These are phyloP conservation scores for Arthroderma uncinatum DNA, from an alignment of 2,329 filamentous ascomycete genomes.

Conservation along the genomic window DNA sequence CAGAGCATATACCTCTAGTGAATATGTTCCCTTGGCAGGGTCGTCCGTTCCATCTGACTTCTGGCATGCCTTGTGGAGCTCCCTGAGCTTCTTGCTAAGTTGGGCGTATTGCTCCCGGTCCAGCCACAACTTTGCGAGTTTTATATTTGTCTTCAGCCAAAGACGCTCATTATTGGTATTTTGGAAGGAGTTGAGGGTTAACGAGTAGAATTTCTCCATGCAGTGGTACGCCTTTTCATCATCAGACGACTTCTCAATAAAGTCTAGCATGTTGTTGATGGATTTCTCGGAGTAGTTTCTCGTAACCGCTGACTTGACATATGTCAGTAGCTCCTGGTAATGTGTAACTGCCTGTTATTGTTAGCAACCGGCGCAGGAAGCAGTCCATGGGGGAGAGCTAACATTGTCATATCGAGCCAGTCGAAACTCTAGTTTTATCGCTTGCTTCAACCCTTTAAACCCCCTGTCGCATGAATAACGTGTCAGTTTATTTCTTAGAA, in stretches of 20 bases:
- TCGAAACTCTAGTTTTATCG: conserved; percentile 87
- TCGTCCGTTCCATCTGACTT: conserved; percentile 69
- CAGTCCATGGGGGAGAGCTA: conserved; percentile 8
- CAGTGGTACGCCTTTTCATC: conserved; percentile 60
- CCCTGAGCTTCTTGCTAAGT: conserved; percentile 70
- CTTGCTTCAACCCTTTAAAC: conserved; percentile 95
- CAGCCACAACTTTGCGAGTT: conserved; percentile 80
- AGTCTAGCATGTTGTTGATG: conserved; percentile 98
- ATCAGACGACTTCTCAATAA: conserved; percentile 82
- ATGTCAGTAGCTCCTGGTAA: conserved; percentile 89
- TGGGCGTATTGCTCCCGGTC: conserved; percentile 79
- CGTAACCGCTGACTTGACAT: conserved; percentile 92
- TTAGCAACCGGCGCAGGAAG: neutral
- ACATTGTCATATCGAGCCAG: conserved; percentile 80
- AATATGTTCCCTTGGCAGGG: conserved; percentile 90
- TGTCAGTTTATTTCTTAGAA: neutral
- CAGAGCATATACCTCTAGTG: conserved; percentile 86
- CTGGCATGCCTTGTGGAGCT: conserved; percentile 83
- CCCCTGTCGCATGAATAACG: conserved; percentile 42
- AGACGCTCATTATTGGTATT: conserved; percentile 94
- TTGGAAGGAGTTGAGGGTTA: conserved; percentile 89
- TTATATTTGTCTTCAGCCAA: conserved; percentile 97
- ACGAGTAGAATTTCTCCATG: conserved; percentile 91
- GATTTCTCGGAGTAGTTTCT: conserved; percentile 98
- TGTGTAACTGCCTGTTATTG: conserved; percentile 65